phyloP scores from a whole-genome alignment of 192 early-diverging fungal species.

The Coemansia sp. region DNA sequence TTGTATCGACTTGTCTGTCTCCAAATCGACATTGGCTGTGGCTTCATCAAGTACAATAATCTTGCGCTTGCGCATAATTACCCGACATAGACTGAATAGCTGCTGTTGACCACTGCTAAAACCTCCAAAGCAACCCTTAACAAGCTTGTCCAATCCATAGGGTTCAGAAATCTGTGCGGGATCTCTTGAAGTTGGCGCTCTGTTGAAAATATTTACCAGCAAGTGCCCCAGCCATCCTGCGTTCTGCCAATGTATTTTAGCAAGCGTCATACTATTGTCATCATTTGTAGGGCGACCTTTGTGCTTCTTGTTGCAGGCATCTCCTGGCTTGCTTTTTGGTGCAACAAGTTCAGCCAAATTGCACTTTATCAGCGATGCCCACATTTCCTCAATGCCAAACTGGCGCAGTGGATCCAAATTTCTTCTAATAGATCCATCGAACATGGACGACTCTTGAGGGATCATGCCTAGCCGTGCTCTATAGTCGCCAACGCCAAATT shows the following conservation, averaged over 20 bases:
- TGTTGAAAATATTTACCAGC: conserved; percentile 4
- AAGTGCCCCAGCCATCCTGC: conserved; percentile 14
- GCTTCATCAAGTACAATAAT: conserved; percentile 19
- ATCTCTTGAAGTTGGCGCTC: not conserved
- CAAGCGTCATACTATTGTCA: not conserved
- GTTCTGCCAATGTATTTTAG: conserved; percentile 10
- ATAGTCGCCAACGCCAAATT: conserved; percentile 68
- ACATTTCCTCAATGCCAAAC: conserved; percentile 27
- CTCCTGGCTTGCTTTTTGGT: not conserved
- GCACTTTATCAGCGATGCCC: conserved; percentile 29
- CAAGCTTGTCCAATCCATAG: not conserved
- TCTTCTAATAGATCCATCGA: conserved; percentile 64
- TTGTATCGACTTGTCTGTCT: conserved; percentile 27
- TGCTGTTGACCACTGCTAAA: conserved; percentile 63
- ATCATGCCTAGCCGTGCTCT: conserved; percentile 59
- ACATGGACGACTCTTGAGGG: conserved; percentile 70
- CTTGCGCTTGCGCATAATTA: conserved; percentile 59
- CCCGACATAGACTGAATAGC: conserved; percentile 67
- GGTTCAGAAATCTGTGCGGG: not conserved
- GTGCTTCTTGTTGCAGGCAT: conserved; percentile 1
- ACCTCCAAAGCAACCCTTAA: not conserved
- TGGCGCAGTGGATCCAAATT: conserved; percentile 71
- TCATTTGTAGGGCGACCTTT: not conserved
- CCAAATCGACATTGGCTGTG: conserved; percentile 57
- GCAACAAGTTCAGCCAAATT: conserved; percentile 5